These are phyloP conservation scores for Penicillium sp. DNA, from an alignment of 2,329 filamentous ascomycete species.

Conservation along the genomic window DNA sequence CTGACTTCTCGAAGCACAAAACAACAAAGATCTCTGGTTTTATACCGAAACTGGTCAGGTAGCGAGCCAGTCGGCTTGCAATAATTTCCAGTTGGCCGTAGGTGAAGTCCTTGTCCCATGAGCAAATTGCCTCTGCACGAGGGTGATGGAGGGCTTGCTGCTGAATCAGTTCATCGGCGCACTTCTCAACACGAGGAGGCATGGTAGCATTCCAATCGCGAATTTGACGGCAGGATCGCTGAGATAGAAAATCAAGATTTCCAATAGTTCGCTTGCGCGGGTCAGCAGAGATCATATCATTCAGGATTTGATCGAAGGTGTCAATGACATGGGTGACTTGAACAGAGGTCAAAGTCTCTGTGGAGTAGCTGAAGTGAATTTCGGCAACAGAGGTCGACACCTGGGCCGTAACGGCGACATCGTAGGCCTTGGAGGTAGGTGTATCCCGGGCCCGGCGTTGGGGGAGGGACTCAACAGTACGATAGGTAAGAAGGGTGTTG, in stretches of 20 bases:
- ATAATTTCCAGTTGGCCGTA: constrained; percentile 40
- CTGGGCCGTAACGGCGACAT: constrained; percentile 31
- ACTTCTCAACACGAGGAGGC: constrained; percentile 32
- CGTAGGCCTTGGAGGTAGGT: constrained; percentile 16
- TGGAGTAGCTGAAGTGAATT: constrained; percentile 54
- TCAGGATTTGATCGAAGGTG: constrained; percentile 35
- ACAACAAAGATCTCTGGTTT: constrained; percentile 41
- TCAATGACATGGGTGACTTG: constrained; percentile 34
- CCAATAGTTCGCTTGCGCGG: constrained; percentile 19
- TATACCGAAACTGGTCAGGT: constrained; percentile 41
- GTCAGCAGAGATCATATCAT: constrained; percentile 25
- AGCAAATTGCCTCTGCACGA: constrained; percentile 32
- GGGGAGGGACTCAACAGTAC: constrained; percentile 4
- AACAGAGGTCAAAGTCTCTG: constrained; percentile 48
- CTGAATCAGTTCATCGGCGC: constrained; percentile 39
- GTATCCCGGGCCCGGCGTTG: constrained; percentile 6
- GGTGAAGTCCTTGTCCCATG: constrained; percentile 40
- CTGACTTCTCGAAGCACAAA: constrained; percentile 46
- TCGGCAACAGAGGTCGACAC: constrained; percentile 42
- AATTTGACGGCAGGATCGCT: constrained; percentile 33
- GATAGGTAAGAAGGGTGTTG: constrained; percentile 34
- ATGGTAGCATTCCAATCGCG: constrained; percentile 35
- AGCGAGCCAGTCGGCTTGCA: constrained; percentile 37
- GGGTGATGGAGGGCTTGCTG: constrained; percentile 28
- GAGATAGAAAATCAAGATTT: constrained; percentile 32